These are phyloP conservation scores for Neocallimastix lanati DNA, from an alignment of 192 early-diverging fungal species.

Conservation along the genomic window DNA sequence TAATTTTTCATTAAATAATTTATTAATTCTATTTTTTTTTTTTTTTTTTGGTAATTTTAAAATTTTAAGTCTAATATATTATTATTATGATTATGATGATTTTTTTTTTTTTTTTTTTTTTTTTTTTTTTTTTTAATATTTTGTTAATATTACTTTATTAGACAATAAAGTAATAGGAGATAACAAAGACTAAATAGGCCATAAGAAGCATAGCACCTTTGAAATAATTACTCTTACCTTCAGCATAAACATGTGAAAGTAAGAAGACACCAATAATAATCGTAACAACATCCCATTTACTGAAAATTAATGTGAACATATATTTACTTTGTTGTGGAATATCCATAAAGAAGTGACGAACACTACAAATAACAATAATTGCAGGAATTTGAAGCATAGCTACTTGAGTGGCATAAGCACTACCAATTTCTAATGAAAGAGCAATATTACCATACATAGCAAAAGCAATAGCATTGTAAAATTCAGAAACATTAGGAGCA, in stretches of 20 bases:
- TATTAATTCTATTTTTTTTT: no score
- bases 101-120: neutral
- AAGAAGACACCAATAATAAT: slow-evolving; percentile 33
- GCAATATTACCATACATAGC: slow-evolving; percentile 72
- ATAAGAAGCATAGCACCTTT: slow-evolving; percentile 81
- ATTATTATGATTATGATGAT: no score
- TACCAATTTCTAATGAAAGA: slow-evolving; percentile 79
- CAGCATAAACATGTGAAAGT: slow-evolving; percentile 69
- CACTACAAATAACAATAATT: slow-evolving; percentile 35
- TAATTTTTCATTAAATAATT: no score
- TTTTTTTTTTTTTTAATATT: neutral
- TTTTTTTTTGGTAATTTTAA: no score
- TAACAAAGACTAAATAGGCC: slow-evolving; percentile 65
- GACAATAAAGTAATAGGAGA: slow-evolving; percentile 51
- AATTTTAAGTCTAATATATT: no score
- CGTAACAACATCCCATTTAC: slow-evolving; percentile 46
- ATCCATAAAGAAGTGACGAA: slow-evolving; percentile 12
- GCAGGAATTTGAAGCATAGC: slow-evolving; percentile 88
- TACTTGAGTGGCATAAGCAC: slow-evolving; percentile 87
- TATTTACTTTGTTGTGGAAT: neutral
- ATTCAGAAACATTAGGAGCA: slow-evolving; percentile 91
- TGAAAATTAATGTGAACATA: slow-evolving; percentile 51
- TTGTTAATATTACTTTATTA: neutral
- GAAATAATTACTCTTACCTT: slow-evolving; percentile 94
- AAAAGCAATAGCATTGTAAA: slow-evolving; percentile 81